Evolutionary conservation across 2,329 filamentous ascomycete species (phyloP).

Genomic region (Aspergillus amoenus): DNA sequence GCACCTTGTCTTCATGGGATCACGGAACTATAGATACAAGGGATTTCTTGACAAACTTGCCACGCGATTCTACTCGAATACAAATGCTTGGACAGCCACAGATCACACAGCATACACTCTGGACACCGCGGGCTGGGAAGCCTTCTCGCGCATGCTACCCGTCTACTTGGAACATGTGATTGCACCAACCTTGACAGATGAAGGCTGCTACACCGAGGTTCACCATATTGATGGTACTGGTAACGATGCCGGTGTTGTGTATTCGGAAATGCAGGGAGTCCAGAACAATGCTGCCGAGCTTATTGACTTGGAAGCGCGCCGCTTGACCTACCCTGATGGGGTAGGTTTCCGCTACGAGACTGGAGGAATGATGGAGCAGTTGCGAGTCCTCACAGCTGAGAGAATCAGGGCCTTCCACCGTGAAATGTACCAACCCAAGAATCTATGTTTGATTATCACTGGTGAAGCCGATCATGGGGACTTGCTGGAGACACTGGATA

Average conservation of each 20-base stretch:
- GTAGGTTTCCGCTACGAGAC: slow-evolving; percentile 96
- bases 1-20: slow-evolving; percentile 84
- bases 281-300: slow-evolving; percentile 82
- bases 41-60: slow-evolving; percentile 92
- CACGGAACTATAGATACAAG: slow-evolving; percentile 90
- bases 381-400: slow-evolving; percentile 81
- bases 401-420: slow-evolving; percentile 92
- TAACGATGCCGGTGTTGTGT: slow-evolving; percentile 94
- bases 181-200: slow-evolving; percentile 86
- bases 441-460: slow-evolving; percentile 86
- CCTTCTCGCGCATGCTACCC: slow-evolving; percentile 90
- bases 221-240: slow-evolving; percentile 92
- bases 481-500: slow-evolving; percentile 76
- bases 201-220: slow-evolving; percentile 91
- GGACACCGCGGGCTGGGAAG: slow-evolving; percentile 94
- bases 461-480: slow-evolving; percentile 84
- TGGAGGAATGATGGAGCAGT: slow-evolving; percentile 92
- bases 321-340: slow-evolving; percentile 81
- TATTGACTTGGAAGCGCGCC: slow-evolving; percentile 79
- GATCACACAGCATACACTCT: slow-evolving; percentile 97
- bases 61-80: slow-evolving; percentile 86
- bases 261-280: slow-evolving; percentile 97
- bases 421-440: slow-evolving; percentile 97
- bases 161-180: slow-evolving; percentile 95
- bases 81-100: slow-evolving; percentile 95